Conservation (phyloP, 495 filamentous ascomycete genomes). For the Neurospora tetrasperma region DNA sequence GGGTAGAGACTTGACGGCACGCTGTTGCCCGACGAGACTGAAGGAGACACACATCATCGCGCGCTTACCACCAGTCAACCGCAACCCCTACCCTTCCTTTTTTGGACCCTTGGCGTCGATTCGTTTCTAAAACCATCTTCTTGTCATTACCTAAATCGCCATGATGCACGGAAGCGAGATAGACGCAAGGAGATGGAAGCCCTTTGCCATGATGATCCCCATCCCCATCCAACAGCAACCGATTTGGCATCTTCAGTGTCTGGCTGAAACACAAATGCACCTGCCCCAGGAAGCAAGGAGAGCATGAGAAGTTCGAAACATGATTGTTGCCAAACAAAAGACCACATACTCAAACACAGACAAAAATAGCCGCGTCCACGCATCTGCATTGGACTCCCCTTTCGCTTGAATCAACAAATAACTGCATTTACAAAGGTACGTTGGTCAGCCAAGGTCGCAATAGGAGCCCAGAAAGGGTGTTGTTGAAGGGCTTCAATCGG, state of each 20-base stretch:
- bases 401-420: neutral
- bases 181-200: neutral
- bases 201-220: neutral
- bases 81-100: neutral
- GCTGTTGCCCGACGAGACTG: neutral
- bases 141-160: neutral
- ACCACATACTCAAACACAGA: neutral
- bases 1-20: neutral
- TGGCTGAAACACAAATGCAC: neutral
- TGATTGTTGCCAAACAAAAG: neutral
- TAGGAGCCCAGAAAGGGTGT: neutral
- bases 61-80: neutral
- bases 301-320: neutral
- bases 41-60: neutral
- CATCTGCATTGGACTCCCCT: neutral
- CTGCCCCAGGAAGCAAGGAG: neutral
- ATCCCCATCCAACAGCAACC: neutral
- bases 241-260: neutral
- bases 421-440: neutral
- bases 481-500: neutral
- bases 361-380: neutral
- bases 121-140: neutral
- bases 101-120: neutral
- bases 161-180: neutral
- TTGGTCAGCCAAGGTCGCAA: neutral